A percentile compares a stretch with the other conserved stretches of the same genome.
phyloP scores from a whole-genome alignment of 163 green algal genomes.

The Chloroidium sp. region DNA sequence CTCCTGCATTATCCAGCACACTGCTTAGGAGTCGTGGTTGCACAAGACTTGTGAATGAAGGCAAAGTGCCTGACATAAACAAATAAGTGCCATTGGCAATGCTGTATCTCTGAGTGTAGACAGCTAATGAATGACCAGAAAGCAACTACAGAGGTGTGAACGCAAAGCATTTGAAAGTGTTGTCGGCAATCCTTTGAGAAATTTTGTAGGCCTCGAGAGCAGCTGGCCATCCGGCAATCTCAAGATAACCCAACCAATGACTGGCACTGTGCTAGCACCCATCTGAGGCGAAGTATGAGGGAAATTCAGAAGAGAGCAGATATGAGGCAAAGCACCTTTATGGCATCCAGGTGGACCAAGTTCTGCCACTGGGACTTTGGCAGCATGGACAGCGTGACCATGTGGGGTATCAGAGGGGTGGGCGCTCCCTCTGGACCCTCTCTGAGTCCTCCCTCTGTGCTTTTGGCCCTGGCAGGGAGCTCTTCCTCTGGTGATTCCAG shows the following conservation, averaged over 20 bases:
- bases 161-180: neutral
- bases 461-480: constrained; percentile 7
- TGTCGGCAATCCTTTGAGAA: neutral
- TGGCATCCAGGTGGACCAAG: constrained; percentile 80
- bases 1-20: constrained; percentile 17
- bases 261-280: no score
- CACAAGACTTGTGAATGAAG: neutral
- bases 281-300: neutral
- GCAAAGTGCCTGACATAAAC: neutral
- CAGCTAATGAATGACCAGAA: neutral
- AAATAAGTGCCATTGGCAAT: neutral
- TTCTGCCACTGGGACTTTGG: constrained; percentile 73
- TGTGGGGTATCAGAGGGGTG: constrained; percentile 43
- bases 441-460: neutral
- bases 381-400: constrained; percentile 81
- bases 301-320: neutral
- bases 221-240: no score
- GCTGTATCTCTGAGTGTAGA: neutral
- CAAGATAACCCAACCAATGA: no score
- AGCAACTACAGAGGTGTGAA: neutral
- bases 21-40: neutral
- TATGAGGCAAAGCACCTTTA: constrained; percentile 44
- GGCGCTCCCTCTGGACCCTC: constrained; percentile 29
- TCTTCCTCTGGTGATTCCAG: neutral
- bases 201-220: no score